Base-by-base conservation (phyloP, 306 rosid genomes). In the Prunus padus region DNA sequence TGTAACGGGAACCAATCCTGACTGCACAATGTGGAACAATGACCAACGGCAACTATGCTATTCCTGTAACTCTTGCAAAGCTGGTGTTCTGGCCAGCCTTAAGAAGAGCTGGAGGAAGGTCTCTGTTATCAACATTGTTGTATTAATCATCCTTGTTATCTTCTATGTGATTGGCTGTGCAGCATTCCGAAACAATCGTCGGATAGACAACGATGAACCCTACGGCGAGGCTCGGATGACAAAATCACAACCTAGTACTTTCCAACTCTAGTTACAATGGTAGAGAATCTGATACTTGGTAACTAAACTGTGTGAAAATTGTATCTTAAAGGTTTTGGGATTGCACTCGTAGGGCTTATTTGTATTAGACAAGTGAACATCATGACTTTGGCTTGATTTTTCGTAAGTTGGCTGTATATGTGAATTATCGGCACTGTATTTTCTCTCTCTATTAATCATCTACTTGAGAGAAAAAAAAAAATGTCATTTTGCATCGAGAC, bases 61-160 rank as follows among this genome's bases (percentile, higher is more conserved):
- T 77, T 60, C 49, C 2, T 96, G 99, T 42, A 80, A 88, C 79
- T 92, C 99, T 13, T 96, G 99, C 85, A 90, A 82, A 71, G 99
- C 99, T 16, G 98, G 93, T 46, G 93, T 92, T 7, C 82, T 96
- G n/a, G 98, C 90, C 19, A 96, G 87, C 85, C 74, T 96, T 64
- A 90, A 74, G 87, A 86, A 86, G 78, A 96, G 98, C 77, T 96
- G 99, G 99, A 84, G 99, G 69, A 92, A 88, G 83, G 98, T 89
- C 25, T 96, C 99, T 0, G 90, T 96, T 50, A 79, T 96, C 78
- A 96, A 96, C 88, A 90, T 96, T 46, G 77, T 90, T 26, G 89
- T 88, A 0, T 72, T 90, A 82, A 87, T 96, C 69, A 78, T 92
- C 59, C 92, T 96, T 11, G 92, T 96, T 0, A 79, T 96, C 71